Percentiles rank a stretch among this genome's conserved stretches.
Evolutionary conservation across 2,329 filamentous ascomycete genomes (phyloP).

Genomic region (Xylariaceae sp.): DNA sequence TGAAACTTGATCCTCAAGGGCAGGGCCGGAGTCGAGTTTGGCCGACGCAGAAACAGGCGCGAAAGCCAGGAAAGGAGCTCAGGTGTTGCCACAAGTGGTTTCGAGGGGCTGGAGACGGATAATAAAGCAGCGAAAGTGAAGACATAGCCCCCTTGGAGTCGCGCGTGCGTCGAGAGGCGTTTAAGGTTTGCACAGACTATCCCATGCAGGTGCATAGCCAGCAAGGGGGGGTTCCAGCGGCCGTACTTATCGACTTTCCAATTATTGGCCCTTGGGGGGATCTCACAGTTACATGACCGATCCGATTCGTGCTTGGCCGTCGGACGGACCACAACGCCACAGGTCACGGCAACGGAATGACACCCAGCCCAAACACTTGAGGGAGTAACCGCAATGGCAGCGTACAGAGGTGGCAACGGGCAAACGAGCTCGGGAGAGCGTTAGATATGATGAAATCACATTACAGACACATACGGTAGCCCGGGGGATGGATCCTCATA

Average conservation of each 20-base stretch:
- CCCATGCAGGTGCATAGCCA: slow-evolving; percentile 29
- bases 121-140: slow-evolving; percentile 26
- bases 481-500: neutral
- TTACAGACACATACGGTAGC: neutral
- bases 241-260: slow-evolving; percentile 6
- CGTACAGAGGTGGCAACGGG: slow-evolving; percentile 4
- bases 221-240: slow-evolving; percentile 32
- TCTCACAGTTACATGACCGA: slow-evolving; percentile 25
- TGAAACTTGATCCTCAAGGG: slow-evolving; percentile 25
- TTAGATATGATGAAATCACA: slow-evolving; percentile 17
- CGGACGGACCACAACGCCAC: slow-evolving; percentile 26
- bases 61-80: slow-evolving; percentile 19
- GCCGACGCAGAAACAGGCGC: slow-evolving; percentile 18
- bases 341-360: slow-evolving; percentile 27
- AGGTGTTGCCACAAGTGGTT: slow-evolving; percentile 26
- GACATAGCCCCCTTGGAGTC: slow-evolving; percentile 18
- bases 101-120: slow-evolving; percentile 26
- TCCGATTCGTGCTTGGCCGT: slow-evolving; percentile 24
- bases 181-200: slow-evolving; percentile 30
- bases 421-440: slow-evolving; percentile 22
- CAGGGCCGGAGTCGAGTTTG: slow-evolving; percentile 16
- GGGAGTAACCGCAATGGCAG: slow-evolving; percentile 8
- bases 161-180: slow-evolving; percentile 24
- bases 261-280: slow-evolving; percentile 24
- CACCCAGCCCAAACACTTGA: slow-evolving; percentile 24